These are phyloP conservation scores for Byssothecium circinans DNA, from an alignment of 2,329 filamentous ascomycete genomes.

Conservation along the genomic window DNA sequence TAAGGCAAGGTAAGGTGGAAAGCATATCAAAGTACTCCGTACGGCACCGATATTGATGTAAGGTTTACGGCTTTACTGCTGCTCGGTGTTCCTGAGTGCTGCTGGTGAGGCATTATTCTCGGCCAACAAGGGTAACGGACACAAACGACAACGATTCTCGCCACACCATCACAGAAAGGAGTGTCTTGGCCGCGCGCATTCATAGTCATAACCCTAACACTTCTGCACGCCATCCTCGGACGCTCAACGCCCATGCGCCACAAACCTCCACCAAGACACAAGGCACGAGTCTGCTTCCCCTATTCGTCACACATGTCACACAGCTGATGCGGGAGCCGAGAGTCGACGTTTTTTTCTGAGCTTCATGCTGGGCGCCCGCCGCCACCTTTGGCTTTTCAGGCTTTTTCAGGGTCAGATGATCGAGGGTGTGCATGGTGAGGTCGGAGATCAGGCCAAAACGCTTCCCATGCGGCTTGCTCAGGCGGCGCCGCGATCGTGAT, in stretches of 20 bases:
- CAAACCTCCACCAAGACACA: constrained; percentile 7
- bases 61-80: not conserved
- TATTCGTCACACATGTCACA: too few relatives aligned
- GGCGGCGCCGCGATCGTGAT: constrained; percentile 25
- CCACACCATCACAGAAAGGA: constrained; percentile 6
- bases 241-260: constrained; percentile 14
- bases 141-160: constrained; percentile 2
- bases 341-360: constrained; percentile 17
- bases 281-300: constrained; percentile 3
- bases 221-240: constrained; percentile 17
- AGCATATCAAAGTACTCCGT: too few relatives aligned
- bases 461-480: too few relatives aligned
- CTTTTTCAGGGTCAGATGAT: constrained; percentile 26
- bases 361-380: constrained; percentile 7
- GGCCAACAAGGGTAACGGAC: not conserved
- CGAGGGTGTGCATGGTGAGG: constrained; percentile 1
- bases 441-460: constrained; percentile 21
- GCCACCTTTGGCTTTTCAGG: not conserved
- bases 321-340: constrained; percentile 14
- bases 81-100: not conserved
- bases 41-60: too few relatives aligned
- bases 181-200: constrained; percentile 7
- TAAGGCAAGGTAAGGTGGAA: too few relatives aligned
- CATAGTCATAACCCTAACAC: constrained; percentile 6
- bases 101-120: not conserved